Conservation (phyloP, 805 yeast species). For the Debaryomyces castellii region DNA sequence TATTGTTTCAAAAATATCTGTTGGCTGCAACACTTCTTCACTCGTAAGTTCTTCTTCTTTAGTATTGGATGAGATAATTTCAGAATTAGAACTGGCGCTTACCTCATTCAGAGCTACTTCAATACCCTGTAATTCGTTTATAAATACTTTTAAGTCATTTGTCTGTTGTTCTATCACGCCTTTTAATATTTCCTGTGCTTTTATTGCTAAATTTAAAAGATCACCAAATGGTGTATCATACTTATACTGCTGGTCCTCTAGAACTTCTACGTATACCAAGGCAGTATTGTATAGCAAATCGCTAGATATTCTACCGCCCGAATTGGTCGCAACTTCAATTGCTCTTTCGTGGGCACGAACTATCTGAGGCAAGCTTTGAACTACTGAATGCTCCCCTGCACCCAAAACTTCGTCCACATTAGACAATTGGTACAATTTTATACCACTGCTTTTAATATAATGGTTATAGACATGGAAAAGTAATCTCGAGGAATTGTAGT, state of each 20-base stretch:
- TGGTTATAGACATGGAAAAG: constrained; percentile 57
- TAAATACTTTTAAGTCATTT: constrained; percentile 25
- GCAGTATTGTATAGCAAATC: constrained; percentile 50
- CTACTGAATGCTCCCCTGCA: constrained; percentile 29
- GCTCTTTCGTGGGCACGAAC: constrained; percentile 41
- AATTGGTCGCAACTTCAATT: constrained; percentile 15
- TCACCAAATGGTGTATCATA: constrained; percentile 11
- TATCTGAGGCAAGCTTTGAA: constrained; percentile 37
- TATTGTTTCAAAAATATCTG: constrained; percentile 35
- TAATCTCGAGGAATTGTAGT: constrained; percentile 60
- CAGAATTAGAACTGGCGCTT: background rate
- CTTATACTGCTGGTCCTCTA: constrained; percentile 35
- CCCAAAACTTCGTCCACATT: constrained; percentile 33
- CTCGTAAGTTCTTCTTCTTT: constrained; percentile 16
- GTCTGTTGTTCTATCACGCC: constrained; percentile 28
- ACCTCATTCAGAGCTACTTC: constrained; percentile 2
- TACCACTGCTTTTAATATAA: constrained; percentile 48
- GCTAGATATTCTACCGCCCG: constrained; percentile 21
- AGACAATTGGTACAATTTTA: constrained; percentile 28
- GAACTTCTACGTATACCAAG: constrained; percentile 45
- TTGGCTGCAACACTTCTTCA: constrained; percentile 31
- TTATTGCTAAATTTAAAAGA: constrained; percentile 14
- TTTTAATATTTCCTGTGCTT: constrained; percentile 19
- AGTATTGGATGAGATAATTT: background rate
- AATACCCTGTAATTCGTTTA: constrained; percentile 16